Evolutionary conservation across 2,329 filamentous ascomycete species (phyloP).

Genomic region (Cladorrhinum sp.): DNA sequence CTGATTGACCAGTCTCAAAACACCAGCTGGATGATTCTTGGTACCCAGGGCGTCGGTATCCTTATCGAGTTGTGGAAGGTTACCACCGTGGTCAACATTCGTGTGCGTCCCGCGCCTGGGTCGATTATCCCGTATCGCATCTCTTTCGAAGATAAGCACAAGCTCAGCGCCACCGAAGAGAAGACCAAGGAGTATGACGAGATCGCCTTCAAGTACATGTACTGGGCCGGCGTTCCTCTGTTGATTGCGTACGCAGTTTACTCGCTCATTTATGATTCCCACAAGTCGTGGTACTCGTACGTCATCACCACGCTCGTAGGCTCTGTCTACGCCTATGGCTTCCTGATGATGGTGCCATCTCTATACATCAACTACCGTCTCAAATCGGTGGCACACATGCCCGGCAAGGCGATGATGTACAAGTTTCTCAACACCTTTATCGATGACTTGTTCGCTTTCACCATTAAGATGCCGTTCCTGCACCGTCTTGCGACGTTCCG

Average conservation of each 20-base stretch:
- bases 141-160: conserved; percentile 93
- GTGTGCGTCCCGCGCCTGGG: conserved; percentile 66
- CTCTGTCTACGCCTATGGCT: conserved; percentile 95
- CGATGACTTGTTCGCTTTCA: conserved; percentile 97
- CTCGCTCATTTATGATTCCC: conserved; percentile 85
- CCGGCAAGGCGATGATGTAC: conserved; percentile 92
- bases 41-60: conserved; percentile 81
- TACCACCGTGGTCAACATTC: conserved; percentile 89
- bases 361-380: conserved; percentile 99
- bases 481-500: conserved; percentile 89
- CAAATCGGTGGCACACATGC: conserved; percentile 95
- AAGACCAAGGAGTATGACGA: conserved; percentile 98
- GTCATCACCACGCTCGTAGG: conserved; percentile 92
- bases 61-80: conserved; percentile 82
- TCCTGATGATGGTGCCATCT: conserved; percentile 97
- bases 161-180: conserved; percentile 89
- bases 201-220: conserved; percentile 97
- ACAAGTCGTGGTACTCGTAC: conserved; percentile 98
- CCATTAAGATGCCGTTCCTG: conserved; percentile 97
- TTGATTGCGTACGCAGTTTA: conserved; percentile 87
- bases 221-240: conserved; percentile 84
- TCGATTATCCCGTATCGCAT: conserved; percentile 76
- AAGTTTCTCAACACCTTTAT: conserved; percentile 99
- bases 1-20: conserved; percentile 96
- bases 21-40: conserved; percentile 98